Percentiles rank a stretch among this genome's conserved stretches.
phyloP scores from a whole-genome alignment of 1,284 basidiomycete species.

The Sphaerobolus stellatus region DNA sequence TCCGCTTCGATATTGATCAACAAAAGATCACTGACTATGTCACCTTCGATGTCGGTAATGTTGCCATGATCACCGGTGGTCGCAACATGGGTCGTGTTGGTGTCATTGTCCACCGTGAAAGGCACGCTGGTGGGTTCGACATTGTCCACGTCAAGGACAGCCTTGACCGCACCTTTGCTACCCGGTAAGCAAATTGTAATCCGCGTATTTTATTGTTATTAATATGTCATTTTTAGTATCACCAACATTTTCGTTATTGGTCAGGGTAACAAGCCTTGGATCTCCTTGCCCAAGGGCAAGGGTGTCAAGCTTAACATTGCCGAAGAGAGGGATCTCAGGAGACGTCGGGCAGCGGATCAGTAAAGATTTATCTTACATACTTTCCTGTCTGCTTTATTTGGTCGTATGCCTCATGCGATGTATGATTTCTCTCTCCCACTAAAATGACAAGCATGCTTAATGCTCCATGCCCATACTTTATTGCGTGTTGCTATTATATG shows the following conservation, averaged over 20 bases:
- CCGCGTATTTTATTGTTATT: slow-evolving; percentile 8
- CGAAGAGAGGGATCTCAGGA: slow-evolving; percentile 80
- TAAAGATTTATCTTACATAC: neutral
- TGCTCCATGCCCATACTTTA: neutral
- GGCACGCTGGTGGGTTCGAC: slow-evolving; percentile 97
- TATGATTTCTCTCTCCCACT: slow-evolving; percentile 5
- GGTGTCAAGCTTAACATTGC: slow-evolving; percentile 92
- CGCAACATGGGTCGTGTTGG: slow-evolving; percentile 99
- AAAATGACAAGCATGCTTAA: slow-evolving; percentile 14
- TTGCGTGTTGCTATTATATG: too few species aligned
- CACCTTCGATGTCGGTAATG: slow-evolving; percentile 97
- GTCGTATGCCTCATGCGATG: slow-evolving; percentile 10
- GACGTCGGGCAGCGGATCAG: slow-evolving; percentile 68
- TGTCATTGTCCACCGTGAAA: slow-evolving; percentile 94
- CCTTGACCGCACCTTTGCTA: slow-evolving; percentile 93
- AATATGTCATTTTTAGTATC: slow-evolving; percentile 56
- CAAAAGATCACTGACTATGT: slow-evolving; percentile 94
- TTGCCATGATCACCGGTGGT: slow-evolving; percentile 97
- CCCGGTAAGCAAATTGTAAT: slow-evolving; percentile 62
- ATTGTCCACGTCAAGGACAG: slow-evolving; percentile 97
- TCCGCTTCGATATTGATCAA: slow-evolving; percentile 96
- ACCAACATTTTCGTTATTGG: slow-evolving; percentile 99
- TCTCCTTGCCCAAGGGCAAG: slow-evolving; percentile 98
- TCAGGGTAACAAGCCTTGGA: slow-evolving; percentile 92
- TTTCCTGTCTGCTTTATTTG: slow-evolving; percentile 1